Evolutionary conservation across 441 rosid species (phyloP).

Genomic region (Hypseocharis bilobata): DNA sequence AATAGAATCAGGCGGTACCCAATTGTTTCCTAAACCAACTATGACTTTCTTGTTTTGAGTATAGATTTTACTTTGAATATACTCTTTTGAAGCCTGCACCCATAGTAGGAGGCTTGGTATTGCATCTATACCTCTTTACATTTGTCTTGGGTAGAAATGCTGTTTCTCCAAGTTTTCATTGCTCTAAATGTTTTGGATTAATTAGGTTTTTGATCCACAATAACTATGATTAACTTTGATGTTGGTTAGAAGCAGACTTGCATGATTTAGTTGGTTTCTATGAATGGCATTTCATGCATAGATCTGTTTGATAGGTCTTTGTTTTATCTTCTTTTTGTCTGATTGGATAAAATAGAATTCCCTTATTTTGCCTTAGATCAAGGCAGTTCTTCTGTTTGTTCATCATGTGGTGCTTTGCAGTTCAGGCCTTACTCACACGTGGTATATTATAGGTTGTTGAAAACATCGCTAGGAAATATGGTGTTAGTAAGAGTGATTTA

Average conservation of each 20-base stretch:
- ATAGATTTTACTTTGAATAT: not conserved
- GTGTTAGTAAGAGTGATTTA: conserved; percentile 78
- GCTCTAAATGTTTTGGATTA: not conserved
- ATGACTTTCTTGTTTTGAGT: not conserved
- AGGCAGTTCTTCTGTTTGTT: conserved; percentile 7
- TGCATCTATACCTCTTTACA: not conserved
- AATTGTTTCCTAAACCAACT: not conserved
- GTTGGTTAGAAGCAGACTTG: not conserved
- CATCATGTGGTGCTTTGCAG: not conserved
- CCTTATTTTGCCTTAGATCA: not conserved
- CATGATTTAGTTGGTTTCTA: not conserved
- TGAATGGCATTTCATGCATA: not conserved
- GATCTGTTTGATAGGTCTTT: conserved; percentile 1
- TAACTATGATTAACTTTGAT: conserved; percentile 1
- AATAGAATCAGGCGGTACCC: not conserved
- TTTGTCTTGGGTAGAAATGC: not conserved
- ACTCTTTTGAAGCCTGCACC: not conserved
- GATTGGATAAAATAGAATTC: not conserved
- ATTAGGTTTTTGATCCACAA: not conserved
- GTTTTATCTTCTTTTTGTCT: not conserved
- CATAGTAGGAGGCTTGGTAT: not conserved
- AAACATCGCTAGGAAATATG: conserved; percentile 68
- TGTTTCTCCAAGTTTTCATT: not conserved
- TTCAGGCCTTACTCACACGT: conserved; percentile 18
- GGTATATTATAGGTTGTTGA: conserved; percentile 53